These are phyloP conservation scores for Marvania coccoides DNA, from an alignment of 139 green algal species.

Conservation along the genomic window DNA sequence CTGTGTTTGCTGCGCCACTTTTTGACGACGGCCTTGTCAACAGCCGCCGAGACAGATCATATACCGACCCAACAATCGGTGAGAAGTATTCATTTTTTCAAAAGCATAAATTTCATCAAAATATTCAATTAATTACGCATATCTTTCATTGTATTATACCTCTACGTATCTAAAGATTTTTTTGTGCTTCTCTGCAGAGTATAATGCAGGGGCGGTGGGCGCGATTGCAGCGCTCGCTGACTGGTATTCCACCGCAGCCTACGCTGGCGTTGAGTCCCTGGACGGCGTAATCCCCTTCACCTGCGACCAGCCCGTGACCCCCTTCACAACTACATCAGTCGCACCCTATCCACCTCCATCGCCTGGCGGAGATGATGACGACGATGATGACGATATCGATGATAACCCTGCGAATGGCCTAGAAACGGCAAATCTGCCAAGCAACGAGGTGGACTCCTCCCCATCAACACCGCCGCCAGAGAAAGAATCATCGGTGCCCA, in stretches of 20 bases:
- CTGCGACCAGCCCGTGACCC: neutral
- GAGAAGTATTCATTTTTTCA: too few relatives aligned
- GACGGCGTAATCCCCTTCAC: neutral
- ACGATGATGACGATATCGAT: too few relatives aligned
- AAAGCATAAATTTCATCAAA: too few relatives aligned
- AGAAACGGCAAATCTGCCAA: too few relatives aligned
- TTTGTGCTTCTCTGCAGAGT: neutral
- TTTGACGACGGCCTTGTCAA: constrained; percentile 8
- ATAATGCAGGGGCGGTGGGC: neutral
- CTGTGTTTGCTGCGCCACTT: constrained; percentile 18
- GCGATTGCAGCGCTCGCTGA: neutral
- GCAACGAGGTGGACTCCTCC: too few relatives aligned
- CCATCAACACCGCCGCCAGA: too few relatives aligned
- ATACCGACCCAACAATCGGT: constrained; percentile 6
- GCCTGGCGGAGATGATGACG: too few relatives aligned
- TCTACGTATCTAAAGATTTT: too few relatives aligned
- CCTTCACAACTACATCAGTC: neutral
- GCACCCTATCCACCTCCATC: neutral
- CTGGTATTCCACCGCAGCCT: neutral
- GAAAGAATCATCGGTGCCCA: too few relatives aligned
- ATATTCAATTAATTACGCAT: too few relatives aligned
- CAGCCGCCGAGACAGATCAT: constrained; percentile 22
- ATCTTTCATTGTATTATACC: too few relatives aligned
- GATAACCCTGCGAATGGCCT: too few relatives aligned
- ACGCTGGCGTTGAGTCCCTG: neutral